Base-by-base conservation (phyloP, 176 grass and related monocot species). In the sorghum (Sorghum bicolor) region DNA sequence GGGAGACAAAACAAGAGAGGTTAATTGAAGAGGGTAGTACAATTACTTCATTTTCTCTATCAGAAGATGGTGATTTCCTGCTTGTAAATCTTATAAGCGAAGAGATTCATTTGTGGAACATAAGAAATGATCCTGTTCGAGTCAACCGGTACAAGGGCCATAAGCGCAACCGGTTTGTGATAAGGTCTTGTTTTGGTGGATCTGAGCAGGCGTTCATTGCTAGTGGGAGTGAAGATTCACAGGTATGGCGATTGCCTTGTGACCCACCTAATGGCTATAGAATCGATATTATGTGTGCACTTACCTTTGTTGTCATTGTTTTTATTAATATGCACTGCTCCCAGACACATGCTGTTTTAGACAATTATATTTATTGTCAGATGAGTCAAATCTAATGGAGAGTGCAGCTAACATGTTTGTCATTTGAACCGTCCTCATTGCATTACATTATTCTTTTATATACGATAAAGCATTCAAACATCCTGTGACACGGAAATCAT, bases 171-270 rank as follows among this genome's bases (percentile, higher is more conserved):
- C 88, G 92, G 70, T 91, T 94, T 76, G 82, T 91, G 36, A 94
- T 97, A 91, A 89, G 95, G n/a, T 97, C 95, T 60, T 97, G 95
- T 85, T 97, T 97, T 80, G 95, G 95, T 47, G 95, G 95, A 61
- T 87, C 90, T 15, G 92, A 93, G 63, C 92, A 97, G 48, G 92
- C 88, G 15, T 97, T 97, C 53, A 78, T 97, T 92, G 95, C 92
- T 53, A 97, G 95, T 80, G 95, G 95, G 20, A 97, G 95, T 83
- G 95, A 97, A 83, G 95, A 97, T 86, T 94, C 92, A 84, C 81
- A 83, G 95, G 95, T 94, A 92, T 84, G 74, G 28, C 60, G 9
- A 28, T 67, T 79, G 41, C 29, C 37, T 30, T 19, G 36, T 69
- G 32, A 31, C 24, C 17, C 55, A 77, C 24, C 62, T 77, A 19